phyloP scores from a whole-genome alignment of 768 basidiomycete genomes.

The Suillus placidus region DNA sequence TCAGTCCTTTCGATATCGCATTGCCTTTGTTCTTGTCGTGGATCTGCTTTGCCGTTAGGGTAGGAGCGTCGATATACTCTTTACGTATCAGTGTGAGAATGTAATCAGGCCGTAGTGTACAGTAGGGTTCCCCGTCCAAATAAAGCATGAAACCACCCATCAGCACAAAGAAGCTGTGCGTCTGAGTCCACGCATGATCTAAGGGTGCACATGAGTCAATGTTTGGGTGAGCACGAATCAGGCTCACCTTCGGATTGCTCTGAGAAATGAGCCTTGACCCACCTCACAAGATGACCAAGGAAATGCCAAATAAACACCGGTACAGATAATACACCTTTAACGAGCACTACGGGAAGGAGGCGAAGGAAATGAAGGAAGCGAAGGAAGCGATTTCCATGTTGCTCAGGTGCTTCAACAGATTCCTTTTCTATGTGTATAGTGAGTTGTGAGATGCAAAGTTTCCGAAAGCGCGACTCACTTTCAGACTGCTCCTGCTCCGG shows the following conservation, averaged over 20 bases:
- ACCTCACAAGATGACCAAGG: neutral
- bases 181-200: neutral
- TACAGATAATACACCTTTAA: neutral
- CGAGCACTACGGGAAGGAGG: neutral
- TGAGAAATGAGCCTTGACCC: neutral
- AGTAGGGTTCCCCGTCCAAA: neutral
- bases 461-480: neutral
- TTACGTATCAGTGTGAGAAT: neutral
- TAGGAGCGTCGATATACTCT: neutral
- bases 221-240: neutral
- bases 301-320: neutral
- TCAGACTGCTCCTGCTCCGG: neutral
- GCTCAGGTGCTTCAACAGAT: no score
- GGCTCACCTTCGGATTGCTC: neutral
- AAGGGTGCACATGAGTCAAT: neutral
- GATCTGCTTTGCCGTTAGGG: conserved; percentile 18
- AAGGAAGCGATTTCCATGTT: no score
- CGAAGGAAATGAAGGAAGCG: no score
- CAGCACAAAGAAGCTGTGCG: conserved; percentile 6
- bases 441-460: neutral
- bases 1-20: conserved; percentile 16
- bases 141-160: conserved; percentile 27
- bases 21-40: conserved; percentile 37
- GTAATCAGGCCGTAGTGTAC: neutral
- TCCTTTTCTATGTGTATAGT: neutral